Evolutionary conservation across 2,329 filamentous ascomycete genomes (phyloP).

Genomic region (Penicillium sp.): DNA sequence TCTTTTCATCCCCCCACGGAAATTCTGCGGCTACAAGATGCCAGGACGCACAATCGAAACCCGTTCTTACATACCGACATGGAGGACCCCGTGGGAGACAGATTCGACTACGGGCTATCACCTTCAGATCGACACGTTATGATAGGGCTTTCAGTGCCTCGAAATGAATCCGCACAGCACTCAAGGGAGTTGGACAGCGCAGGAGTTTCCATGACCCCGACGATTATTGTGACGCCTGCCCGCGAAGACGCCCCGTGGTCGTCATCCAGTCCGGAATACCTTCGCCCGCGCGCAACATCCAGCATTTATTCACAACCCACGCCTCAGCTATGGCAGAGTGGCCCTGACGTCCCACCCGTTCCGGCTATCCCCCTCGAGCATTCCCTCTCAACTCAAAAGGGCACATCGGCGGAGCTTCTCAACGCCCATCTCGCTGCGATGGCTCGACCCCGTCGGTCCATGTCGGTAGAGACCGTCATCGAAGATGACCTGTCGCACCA

Average conservation of each 20-base stretch:
- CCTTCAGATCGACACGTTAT: slow-evolving; percentile 42
- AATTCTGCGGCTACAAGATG: slow-evolving; percentile 1
- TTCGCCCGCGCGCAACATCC: slow-evolving; percentile 32
- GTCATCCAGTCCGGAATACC: slow-evolving; percentile 18
- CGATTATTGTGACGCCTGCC: slow-evolving; percentile 44
- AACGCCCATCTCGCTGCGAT: slow-evolving; percentile 14
- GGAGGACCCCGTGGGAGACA: slow-evolving; percentile 20
- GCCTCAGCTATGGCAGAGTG: slow-evolving; percentile 21
- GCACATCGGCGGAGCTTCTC: slow-evolving; percentile 8
- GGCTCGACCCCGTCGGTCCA: slow-evolving; percentile 23
- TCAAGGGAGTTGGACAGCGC: slow-evolving; percentile 25
- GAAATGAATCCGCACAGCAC: slow-evolving; percentile 24
- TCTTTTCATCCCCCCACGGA: slow-evolving; percentile 21
- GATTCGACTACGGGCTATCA: slow-evolving; percentile 32
- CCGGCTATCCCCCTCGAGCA: slow-evolving; percentile 36
- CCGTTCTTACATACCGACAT: slow-evolving; percentile 13
- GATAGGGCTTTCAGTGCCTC: slow-evolving; percentile 42
- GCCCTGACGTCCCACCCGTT: slow-evolving; percentile 34
- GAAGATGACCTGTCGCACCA: slow-evolving; percentile 27
- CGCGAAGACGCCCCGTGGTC: slow-evolving; percentile 36
- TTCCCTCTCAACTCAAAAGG: slow-evolving; percentile 10
- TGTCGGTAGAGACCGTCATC: slow-evolving; percentile 34
- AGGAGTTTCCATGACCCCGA: slow-evolving; percentile 38
- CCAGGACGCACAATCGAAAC: neutral
- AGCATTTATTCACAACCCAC: slow-evolving; percentile 43